Base-by-base conservation (phyloP, 371 early-diverging fungal species). In the Choanephora cucurbitarum region DNA sequence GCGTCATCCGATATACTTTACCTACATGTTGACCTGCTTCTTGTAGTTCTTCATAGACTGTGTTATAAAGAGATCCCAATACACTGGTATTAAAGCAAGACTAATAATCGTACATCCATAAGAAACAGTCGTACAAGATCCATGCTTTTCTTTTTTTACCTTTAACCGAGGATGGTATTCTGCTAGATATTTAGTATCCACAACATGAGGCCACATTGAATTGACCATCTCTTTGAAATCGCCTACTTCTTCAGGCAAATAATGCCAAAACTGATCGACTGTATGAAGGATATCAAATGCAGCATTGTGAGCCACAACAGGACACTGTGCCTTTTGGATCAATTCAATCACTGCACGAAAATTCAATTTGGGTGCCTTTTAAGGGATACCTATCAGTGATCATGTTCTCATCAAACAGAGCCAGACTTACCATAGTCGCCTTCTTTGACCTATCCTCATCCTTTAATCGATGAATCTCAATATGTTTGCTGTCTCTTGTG, bases 261-360 rank as follows among this genome's bases (percentile, higher is more conserved):
- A 72, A n/a, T 73, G 64, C 67, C 85, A 75, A 65, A 95, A 93
- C 55, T 90, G 87, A n/a, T 88, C 79, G 23, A 82, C 68, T 0
- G 88, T 86, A 44, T 92, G 92, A 42, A 83, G 79, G 15, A 93
- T 60, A 68, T 95, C 95, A 37, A 89, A 78, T 19, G 84, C 72
- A 66, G 89, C 81, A 65, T 95, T 95, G 62, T 95, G 95, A 10
- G 91, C 91, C 10, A 92, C 75, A 1, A 95, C 79, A 1, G 92
- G 93, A 41, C 91, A 90, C 22, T 81, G 68, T 11, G 84, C 73
- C 9, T 70, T 66, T 28, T 81, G 74, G 21, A 95, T 79, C n/a
- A 76, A 50, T 33, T 95, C 92, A 47, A 95, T 88, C 8, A 95
- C 81, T 15, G 65, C 72, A 24, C 91, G 78, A 59, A 95, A 92